phyloP scores from a whole-genome alignment of 495 filamentous ascomycete species.

The Cryomyces minteri region DNA sequence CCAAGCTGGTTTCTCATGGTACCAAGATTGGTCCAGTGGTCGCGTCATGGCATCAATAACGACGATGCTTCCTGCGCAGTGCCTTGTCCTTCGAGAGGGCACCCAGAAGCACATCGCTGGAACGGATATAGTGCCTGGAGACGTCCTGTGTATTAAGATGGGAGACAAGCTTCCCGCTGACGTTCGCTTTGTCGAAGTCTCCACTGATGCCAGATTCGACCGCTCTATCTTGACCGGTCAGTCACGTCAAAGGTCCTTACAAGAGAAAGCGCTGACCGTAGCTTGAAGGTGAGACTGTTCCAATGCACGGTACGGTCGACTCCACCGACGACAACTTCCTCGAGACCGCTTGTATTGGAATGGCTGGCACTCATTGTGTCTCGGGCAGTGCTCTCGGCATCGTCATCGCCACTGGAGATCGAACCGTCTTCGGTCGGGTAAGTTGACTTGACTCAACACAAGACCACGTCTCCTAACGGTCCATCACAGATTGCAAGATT shows the following conservation, averaged over 20 bases:
- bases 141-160: slow-evolving; percentile 40
- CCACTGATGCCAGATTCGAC: slow-evolving; percentile 16
- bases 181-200: slow-evolving; percentile 25
- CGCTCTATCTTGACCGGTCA: slow-evolving; percentile 17
- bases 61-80: slow-evolving; percentile 15
- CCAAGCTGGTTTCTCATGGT: slow-evolving; percentile 21
- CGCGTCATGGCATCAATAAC: slow-evolving; percentile 19
- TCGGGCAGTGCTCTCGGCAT: slow-evolving; percentile 17
- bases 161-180: slow-evolving; percentile 56
- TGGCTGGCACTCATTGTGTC: slow-evolving; percentile 14
- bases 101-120: slow-evolving; percentile 27
- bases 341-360: slow-evolving; percentile 15
- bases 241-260: too few species aligned
- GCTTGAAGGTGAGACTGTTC: slow-evolving; percentile 17
- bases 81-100: slow-evolving; percentile 38
- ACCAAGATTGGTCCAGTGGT: slow-evolving; percentile 21
- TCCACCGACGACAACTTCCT: slow-evolving; percentile 15
- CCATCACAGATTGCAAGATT: slow-evolving; percentile 20
- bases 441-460: too few species aligned
- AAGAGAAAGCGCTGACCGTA: too few species aligned
- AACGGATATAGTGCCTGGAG: slow-evolving; percentile 46
- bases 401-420: slow-evolving; percentile 19
- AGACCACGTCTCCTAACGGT: too few species aligned
- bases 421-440: slow-evolving; percentile 20
- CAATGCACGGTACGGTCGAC: slow-evolving; percentile 5